These are phyloP conservation scores for Pseudonectria buxi DNA, from an alignment of 2,329 filamentous ascomycete genomes.

Conservation along the genomic window DNA sequence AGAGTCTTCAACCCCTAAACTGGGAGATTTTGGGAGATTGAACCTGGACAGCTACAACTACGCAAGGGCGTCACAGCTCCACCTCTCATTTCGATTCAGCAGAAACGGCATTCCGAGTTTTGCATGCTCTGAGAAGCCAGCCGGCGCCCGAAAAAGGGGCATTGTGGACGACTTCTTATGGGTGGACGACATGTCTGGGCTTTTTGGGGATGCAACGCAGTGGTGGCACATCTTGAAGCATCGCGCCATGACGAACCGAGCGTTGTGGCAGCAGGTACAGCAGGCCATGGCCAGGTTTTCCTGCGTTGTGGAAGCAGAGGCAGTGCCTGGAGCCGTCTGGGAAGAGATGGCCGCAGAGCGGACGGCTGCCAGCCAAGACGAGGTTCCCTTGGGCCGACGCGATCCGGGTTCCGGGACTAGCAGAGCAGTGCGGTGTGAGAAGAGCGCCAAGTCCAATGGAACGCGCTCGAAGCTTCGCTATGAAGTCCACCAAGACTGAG, in stretches of 20 bases:
- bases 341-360: constrained; percentile 4
- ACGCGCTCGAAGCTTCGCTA: background rate
- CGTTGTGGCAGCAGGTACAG: constrained; percentile 11
- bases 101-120: constrained; percentile 18
- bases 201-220: background rate
- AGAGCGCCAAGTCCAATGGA: background rate
- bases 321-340: constrained; percentile 12
- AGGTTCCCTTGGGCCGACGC: background rate
- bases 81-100: constrained; percentile 13
- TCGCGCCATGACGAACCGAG: constrained; percentile 3
- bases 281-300: constrained; percentile 13
- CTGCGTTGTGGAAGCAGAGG: constrained; percentile 14
- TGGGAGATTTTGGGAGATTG: constrained; percentile 10
- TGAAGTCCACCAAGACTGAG: background rate
- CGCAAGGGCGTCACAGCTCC: constrained; percentile 5
- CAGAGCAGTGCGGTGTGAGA: background rate
- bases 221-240: constrained; percentile 11
- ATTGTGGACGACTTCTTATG: constrained; percentile 14
- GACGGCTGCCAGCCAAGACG: background rate
- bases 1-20: background rate
- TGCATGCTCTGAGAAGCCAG: constrained; percentile 9
- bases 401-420: background rate
- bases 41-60: constrained; percentile 3
- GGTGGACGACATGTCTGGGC: constrained; percentile 3
- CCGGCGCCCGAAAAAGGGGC: background rate